Evolutionary conservation across 768 basidiomycete genomes (phyloP).

Genomic region (Cystobasidium tubakii): DNA sequence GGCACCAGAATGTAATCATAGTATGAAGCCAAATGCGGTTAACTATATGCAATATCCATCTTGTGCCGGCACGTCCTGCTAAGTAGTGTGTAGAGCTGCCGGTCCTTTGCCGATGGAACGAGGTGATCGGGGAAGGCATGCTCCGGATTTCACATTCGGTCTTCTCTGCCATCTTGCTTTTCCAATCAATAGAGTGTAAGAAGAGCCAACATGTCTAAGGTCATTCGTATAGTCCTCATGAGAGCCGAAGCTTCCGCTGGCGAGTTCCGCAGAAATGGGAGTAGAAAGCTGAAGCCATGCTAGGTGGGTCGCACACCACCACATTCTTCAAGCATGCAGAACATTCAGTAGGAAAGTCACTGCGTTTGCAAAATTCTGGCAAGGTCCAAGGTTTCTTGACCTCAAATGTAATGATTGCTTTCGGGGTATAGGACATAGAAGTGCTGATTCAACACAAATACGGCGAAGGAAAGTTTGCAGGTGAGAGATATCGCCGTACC

Average conservation of each 20-base stretch:
- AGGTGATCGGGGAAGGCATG: background rate
- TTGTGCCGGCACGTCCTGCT: too few species aligned
- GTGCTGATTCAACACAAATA: slow-evolving; percentile 6
- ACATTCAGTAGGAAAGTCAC: background rate
- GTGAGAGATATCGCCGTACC: background rate
- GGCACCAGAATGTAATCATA: too few species aligned
- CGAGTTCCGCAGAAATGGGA: slow-evolving; percentile 14
- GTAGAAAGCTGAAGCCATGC: slow-evolving; percentile 21
- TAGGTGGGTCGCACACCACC: slow-evolving; percentile 17
- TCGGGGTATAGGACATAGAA: slow-evolving; percentile 13
- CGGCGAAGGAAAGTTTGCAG: slow-evolving; percentile 9
- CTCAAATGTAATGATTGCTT: background rate
- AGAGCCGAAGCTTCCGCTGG: background rate
- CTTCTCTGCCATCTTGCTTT: background rate
- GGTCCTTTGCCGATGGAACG: too few species aligned
- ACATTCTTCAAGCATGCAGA: too few species aligned
- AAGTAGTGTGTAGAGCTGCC: too few species aligned
- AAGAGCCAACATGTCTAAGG: background rate
- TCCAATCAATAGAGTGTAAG: background rate
- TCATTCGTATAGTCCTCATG: slow-evolving; percentile 25
- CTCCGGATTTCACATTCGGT: background rate
- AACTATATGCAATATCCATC: too few species aligned
- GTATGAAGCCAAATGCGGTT: too few species aligned
- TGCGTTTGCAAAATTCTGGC: background rate
- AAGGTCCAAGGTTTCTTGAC: slow-evolving; percentile 15